These are phyloP conservation scores for Erysimum cheiri DNA, from an alignment of 441 rosid species.

Conservation along the genomic window DNA sequence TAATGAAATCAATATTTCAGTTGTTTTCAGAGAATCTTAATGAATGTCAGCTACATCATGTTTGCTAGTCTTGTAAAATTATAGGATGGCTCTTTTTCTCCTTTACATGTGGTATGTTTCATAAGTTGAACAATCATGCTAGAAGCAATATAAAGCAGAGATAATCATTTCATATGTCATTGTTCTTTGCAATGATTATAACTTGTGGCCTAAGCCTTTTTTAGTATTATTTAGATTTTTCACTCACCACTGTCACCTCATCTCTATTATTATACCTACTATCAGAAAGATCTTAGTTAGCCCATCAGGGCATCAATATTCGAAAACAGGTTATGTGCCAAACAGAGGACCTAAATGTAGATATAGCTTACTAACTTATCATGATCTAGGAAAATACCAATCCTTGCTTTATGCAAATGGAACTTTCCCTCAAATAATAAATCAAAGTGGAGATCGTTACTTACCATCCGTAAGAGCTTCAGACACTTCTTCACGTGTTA, in stretches of 20 bases:
- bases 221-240: constrained; percentile 11
- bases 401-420: not conserved
- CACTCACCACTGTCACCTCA: not conserved
- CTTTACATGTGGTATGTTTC: constrained; percentile 15
- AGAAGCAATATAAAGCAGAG: constrained; percentile 40
- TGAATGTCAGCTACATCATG: constrained; percentile 22
- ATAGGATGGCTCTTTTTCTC: constrained; percentile 13
- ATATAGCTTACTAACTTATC: constrained; percentile 10
- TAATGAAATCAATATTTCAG: not conserved
- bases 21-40: constrained; percentile 9
- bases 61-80: not conserved
- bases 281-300: constrained; percentile 6
- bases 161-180: constrained; percentile 29
- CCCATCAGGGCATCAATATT: constrained; percentile 17
- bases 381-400: not conserved
- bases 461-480: constrained; percentile 97
- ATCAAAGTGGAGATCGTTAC: constrained; percentile 28
- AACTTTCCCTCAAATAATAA: not conserved
- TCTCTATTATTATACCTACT: constrained; percentile 18
- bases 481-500: constrained; percentile 90
- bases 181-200: constrained; percentile 38
- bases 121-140: constrained; percentile 30
- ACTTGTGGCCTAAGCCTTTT: constrained; percentile 37
- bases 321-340: not conserved
- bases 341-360: constrained; percentile 30